These are phyloP conservation scores for Malassezia caprae DNA, from an alignment of 1,284 basidiomycete genomes.

Conservation along the genomic window DNA sequence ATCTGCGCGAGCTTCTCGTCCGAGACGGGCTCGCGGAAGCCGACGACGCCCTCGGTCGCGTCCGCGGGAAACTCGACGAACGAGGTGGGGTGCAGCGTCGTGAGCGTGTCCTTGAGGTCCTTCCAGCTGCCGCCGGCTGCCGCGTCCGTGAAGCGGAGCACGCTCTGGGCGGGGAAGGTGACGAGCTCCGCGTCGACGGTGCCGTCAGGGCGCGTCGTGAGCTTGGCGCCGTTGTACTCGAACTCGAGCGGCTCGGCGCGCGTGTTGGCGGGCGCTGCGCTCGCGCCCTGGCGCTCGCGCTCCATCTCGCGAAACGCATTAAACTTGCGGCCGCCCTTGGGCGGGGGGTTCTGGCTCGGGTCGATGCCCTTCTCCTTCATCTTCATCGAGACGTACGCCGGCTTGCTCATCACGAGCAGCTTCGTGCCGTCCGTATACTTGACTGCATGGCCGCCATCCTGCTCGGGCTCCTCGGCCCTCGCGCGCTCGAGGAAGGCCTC, in stretches of 20 bases:
- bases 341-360: slow-evolving; percentile 55
- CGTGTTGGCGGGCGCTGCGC: slow-evolving; percentile 47
- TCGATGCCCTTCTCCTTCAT: slow-evolving; percentile 80
- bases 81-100: slow-evolving; percentile 33
- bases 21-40: slow-evolving; percentile 49
- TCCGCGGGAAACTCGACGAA: slow-evolving; percentile 40
- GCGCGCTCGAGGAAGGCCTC: slow-evolving; percentile 68
- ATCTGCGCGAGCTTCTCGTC: slow-evolving; percentile 51
- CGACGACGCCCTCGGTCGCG: slow-evolving; percentile 50
- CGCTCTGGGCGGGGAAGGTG: slow-evolving; percentile 58
- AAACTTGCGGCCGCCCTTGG: slow-evolving; percentile 52
- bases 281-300: slow-evolving; percentile 47
- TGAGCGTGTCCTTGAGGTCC: slow-evolving; percentile 51
- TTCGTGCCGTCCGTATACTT: slow-evolving; percentile 28
- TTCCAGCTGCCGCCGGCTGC: slow-evolving; percentile 51
- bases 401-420: slow-evolving; percentile 64
- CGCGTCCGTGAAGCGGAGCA: slow-evolving; percentile 58
- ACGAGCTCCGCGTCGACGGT: slow-evolving; percentile 62
- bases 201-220: slow-evolving; percentile 60
- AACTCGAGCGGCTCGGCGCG: slow-evolving; percentile 48
- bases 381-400: slow-evolving; percentile 90
- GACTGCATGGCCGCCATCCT: slow-evolving; percentile 35
- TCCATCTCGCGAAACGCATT: slow-evolving; percentile 82
- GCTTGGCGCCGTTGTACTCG: slow-evolving; percentile 49
- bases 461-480: slow-evolving; percentile 43